A percentile compares a stretch with the other conserved stretches of the same genome.
Conservation (phyloP, 768 basidiomycete species). For the Pholiota conissans region DNA sequence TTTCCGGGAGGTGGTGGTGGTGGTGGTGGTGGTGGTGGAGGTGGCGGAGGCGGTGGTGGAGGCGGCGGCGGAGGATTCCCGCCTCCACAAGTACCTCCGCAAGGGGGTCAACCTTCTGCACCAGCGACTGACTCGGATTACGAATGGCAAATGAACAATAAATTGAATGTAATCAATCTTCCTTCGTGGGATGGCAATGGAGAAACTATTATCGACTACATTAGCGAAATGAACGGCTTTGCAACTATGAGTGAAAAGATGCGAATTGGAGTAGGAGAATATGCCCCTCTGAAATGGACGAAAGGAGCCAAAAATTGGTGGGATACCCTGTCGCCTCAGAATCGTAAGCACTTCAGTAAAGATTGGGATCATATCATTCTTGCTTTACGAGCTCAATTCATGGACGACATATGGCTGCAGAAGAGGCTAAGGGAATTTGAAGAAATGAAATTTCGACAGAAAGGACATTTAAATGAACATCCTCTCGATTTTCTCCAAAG, state of each 20-base stretch:
- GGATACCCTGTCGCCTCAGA: not conserved
- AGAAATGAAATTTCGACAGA: slow-evolving; percentile 13
- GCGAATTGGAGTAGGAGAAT: not conserved
- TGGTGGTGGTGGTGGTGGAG: too few relatives aligned
- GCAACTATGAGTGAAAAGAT: slow-evolving; percentile 1
- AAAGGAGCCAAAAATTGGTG: slow-evolving; percentile 2
- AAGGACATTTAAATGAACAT: not conserved
- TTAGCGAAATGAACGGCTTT: not conserved
- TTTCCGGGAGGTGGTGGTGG: too few relatives aligned
- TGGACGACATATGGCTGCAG: slow-evolving; percentile 8
- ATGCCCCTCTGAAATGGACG: slow-evolving; percentile 1
- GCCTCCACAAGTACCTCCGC: not conserved
- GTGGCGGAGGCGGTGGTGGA: too few relatives aligned
- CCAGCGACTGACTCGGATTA: not conserved
- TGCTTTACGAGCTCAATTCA: slow-evolving; percentile 12
- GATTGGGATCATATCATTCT: slow-evolving; percentile 8
- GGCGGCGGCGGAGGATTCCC: too few relatives aligned
- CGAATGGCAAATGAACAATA: slow-evolving; percentile 12
- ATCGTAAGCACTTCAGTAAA: not conserved
- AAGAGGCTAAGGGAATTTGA: slow-evolving; percentile 13
- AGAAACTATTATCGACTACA: slow-evolving; percentile 2
- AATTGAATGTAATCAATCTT: not conserved
- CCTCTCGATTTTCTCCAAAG: slow-evolving; percentile 7
- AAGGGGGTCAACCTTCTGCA: not conserved
- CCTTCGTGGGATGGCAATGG: slow-evolving; percentile 5